A percentile compares a stretch with the other conserved stretches of the same genome.
Evolutionary conservation across 352 stramenopile species (phyloP).

Genomic region (Globisporangium solare): DNA sequence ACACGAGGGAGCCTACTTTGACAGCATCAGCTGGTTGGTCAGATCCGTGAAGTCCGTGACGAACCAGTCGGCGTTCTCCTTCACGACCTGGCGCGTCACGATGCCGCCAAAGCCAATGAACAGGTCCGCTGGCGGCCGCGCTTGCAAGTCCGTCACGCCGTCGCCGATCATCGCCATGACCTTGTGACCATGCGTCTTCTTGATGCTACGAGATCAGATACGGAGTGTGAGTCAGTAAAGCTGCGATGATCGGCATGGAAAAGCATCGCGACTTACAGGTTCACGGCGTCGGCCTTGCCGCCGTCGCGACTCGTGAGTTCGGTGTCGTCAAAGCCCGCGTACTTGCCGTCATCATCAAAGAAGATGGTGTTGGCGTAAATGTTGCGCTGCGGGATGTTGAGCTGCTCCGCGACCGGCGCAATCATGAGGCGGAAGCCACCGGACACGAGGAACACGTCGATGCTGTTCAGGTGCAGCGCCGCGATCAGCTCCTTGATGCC

Average conservation of each 20-base stretch:
- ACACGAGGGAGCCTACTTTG: constrained; percentile 3
- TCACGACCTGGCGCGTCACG: constrained; percentile 91
- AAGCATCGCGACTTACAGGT: constrained; percentile 42
- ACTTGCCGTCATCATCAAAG: constrained; percentile 89
- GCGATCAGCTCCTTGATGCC: constrained; percentile 88
- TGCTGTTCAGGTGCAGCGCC: constrained; percentile 84
- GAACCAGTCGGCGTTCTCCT: constrained; percentile 95
- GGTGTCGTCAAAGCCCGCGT: constrained; percentile 91
- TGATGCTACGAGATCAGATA: constrained; percentile 69
- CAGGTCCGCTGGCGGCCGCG: constrained; percentile 93
- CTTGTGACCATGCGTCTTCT: constrained; percentile 89
- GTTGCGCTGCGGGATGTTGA: constrained; percentile 83
- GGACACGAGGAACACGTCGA: constrained; percentile 97
- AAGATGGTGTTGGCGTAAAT: constrained; percentile 99
- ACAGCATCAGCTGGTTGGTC: constrained; percentile 43
- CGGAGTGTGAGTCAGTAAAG: neutral
- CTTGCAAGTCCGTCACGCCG: constrained; percentile 97
- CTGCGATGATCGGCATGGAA: neutral
- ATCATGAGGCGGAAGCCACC: constrained; percentile 99
- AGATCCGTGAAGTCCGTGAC: constrained; percentile 94
- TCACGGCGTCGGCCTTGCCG: constrained; percentile 77
- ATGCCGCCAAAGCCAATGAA: constrained; percentile 98
- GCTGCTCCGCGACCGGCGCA: constrained; percentile 89
- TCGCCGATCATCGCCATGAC: constrained; percentile 98
- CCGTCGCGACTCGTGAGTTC: constrained; percentile 91